Evolutionary conservation across 495 filamentous ascomycete genomes (phyloP).

Genomic region (Endocarpon pusillum): DNA sequence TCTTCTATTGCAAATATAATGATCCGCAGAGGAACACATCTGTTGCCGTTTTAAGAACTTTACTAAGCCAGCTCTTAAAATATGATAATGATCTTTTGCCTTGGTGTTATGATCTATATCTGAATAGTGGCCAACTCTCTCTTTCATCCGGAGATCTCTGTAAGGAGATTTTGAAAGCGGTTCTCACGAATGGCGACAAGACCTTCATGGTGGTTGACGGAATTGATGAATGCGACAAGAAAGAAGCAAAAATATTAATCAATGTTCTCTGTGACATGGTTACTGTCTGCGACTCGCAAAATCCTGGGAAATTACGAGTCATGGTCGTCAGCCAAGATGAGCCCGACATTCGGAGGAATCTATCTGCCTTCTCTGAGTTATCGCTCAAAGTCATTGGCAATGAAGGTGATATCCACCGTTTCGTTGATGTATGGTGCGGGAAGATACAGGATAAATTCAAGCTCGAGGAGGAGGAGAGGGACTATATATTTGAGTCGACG

Average conservation of each 20-base stretch:
- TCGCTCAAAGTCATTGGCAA: constrained; percentile 11
- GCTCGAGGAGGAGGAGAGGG: constrained; percentile 6
- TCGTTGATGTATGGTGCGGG: constrained; percentile 7
- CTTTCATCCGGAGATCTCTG: constrained; percentile 12
- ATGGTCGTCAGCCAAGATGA: constrained; percentile 24
- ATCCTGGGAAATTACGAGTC: constrained; percentile 16
- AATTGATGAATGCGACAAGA: constrained; percentile 23
- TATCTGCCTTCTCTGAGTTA: constrained; percentile 13
- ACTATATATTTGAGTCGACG: constrained; percentile 7
- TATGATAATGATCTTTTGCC: constrained; percentile 15
- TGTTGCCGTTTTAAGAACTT: constrained; percentile 14
- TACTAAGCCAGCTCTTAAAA: constrained; percentile 21
- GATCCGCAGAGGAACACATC: constrained; percentile 16
- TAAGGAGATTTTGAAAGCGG: constrained; percentile 15
- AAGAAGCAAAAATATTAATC: constrained; percentile 1
- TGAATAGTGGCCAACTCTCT: constrained; percentile 12
- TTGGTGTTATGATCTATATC: constrained; percentile 15
- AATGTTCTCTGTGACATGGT: constrained; percentile 9
- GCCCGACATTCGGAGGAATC: constrained; percentile 13
- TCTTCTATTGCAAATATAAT: constrained; percentile 26
- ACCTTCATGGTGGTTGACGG: constrained; percentile 28
- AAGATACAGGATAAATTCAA: constrained; percentile 14
- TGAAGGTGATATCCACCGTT: constrained; percentile 15
- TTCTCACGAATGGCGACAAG: constrained; percentile 11
- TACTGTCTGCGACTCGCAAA: constrained; percentile 9